A percentile compares a stretch with the other conserved stretches of the same genome.
These are phyloP conservation scores for Peronospora farinosa DNA, from an alignment of 352 stramenopile genomes.

Conservation along the genomic window DNA sequence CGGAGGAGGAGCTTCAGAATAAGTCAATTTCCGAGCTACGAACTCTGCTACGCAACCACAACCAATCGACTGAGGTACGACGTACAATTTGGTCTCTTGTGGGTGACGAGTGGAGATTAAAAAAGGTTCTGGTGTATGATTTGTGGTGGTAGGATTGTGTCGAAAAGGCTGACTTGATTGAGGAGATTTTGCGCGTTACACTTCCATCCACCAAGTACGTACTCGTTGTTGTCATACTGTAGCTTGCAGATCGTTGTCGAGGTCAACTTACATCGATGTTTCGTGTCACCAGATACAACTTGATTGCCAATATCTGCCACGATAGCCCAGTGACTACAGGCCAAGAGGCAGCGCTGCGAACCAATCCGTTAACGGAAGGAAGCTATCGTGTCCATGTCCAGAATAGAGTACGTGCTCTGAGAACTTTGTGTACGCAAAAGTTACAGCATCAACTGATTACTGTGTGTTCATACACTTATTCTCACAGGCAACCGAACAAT, in stretches of 20 bases:
- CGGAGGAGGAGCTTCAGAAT: conserved; percentile 46
- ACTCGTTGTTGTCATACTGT: not conserved
- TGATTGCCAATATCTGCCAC: conserved; percentile 97
- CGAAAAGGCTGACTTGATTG: conserved; percentile 72
- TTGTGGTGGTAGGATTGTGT: conserved; percentile 51
- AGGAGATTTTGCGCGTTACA: conserved; percentile 46
- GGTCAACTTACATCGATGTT: conserved; percentile 1
- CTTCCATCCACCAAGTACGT: conserved; percentile 61
- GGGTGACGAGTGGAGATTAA: not conserved
- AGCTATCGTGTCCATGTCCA: conserved; percentile 95
- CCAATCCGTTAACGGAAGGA: conserved; percentile 92
- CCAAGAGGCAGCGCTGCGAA: conserved; percentile 81
- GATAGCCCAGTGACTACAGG: conserved; percentile 91
- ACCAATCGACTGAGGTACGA: conserved; percentile 40
- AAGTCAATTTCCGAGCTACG: conserved; percentile 65
- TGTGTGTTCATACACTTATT: conserved; percentile 7
- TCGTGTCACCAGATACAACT: conserved; percentile 91
- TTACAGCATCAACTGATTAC: conserved; percentile 7
- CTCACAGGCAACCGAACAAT: conserved; percentile 87
- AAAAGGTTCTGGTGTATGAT: not conserved
- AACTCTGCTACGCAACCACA: conserved; percentile 45
- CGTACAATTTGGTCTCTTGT: not conserved
- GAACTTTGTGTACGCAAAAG: conserved; percentile 2
- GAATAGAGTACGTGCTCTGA: conserved; percentile 63
- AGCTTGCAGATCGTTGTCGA: not conserved